Evolutionary conservation across 2,329 filamentous ascomycete species (phyloP), one percentile per base, ranked within the genome.

Genomic region (Penicillium capsulatum): DNA sequence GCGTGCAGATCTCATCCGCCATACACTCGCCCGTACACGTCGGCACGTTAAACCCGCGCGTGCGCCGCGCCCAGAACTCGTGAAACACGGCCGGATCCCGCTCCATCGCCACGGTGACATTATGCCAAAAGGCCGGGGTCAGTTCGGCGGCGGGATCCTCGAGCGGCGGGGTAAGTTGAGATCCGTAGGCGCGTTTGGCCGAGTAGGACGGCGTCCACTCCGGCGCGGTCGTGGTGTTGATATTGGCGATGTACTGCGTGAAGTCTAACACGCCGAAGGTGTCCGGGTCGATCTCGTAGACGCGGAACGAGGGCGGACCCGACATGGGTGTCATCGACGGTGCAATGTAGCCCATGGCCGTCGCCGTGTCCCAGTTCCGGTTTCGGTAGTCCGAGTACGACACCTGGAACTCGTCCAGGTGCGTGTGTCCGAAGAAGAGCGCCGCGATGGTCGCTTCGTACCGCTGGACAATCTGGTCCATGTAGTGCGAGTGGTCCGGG

Each of bases 111-210:
- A 61, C 61, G 1, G 77, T 80, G 14, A 80, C 64, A 47, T 75
- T 71, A 55, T 80, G 77, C 77, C 77, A 81, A 58, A 80, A 80
- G 1, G 70, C 71, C 0, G 76, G 72, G 1, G 72, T 75, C 22
- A 82, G 68, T 47, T 80, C 69, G 4, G 56, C 54, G 1, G 47
- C 34, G 0, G 58, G 59, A 3, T 65, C 64, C 7, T 57, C 58
- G 13, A 72, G 47, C 1, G 72, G 67, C 26, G 73, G 69, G 19
- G 44, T 54, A 10, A 75, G 58, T 1, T 70, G 59, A 0, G 66
- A 48, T 4, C 75, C 76, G 50, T 80, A 80, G 6, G 66, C 61
- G 36, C 72, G 71, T 53, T 73, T 76, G 20, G 74, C 77, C 2
- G 74, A 77, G 59, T 80, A 80, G 56, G 75, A 74, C 36, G 71